Evolutionary conservation across 176 grass and related monocot species (phyloP).

Genomic region (Juncus effusus): DNA sequence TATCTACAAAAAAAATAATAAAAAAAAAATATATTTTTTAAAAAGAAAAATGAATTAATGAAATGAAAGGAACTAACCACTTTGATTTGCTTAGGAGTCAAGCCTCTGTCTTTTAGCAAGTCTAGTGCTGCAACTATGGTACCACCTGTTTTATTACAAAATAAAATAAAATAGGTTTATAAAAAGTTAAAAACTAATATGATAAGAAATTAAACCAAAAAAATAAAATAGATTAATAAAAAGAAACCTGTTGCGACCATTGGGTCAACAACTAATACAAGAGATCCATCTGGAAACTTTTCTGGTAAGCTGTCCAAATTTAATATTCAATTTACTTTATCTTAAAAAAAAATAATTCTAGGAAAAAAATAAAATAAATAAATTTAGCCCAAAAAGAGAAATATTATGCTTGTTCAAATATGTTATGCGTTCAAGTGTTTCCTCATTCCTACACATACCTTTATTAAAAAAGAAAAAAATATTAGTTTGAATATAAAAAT

Average conservation of each 20-base stretch:
- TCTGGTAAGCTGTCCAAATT: slow-evolving; percentile 74
- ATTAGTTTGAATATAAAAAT: slow-evolving; percentile 34
- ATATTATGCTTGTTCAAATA: slow-evolving; percentile 85
- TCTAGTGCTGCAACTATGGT: slow-evolving; percentile 88
- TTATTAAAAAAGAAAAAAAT: slow-evolving; percentile 38
- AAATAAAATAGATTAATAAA: background rate
- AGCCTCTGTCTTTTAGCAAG: slow-evolving; percentile 79
- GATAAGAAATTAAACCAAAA: slow-evolving; percentile 3
- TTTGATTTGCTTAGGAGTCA: slow-evolving; percentile 82
- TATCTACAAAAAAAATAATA: slow-evolving; percentile 43
- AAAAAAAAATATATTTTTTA: too few relatives aligned
- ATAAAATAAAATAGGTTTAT: background rate
- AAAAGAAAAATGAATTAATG: background rate
- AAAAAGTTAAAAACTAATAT: background rate
- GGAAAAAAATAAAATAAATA: slow-evolving; percentile 1
- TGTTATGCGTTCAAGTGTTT: slow-evolving; percentile 67
- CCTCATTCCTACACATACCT: slow-evolving; percentile 78
- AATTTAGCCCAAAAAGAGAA: slow-evolving; percentile 15
- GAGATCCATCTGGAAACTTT: slow-evolving; percentile 70
- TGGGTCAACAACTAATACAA: slow-evolving; percentile 81
- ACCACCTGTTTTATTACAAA: slow-evolving; percentile 50
- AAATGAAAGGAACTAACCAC: slow-evolving; percentile 50
- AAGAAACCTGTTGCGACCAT: slow-evolving; percentile 86
- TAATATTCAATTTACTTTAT: background rate
- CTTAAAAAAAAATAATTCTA: slow-evolving; percentile 4